phyloP scores from a whole-genome alignment of 495 filamentous ascomycete species.

The Immersiella caudata region DNA sequence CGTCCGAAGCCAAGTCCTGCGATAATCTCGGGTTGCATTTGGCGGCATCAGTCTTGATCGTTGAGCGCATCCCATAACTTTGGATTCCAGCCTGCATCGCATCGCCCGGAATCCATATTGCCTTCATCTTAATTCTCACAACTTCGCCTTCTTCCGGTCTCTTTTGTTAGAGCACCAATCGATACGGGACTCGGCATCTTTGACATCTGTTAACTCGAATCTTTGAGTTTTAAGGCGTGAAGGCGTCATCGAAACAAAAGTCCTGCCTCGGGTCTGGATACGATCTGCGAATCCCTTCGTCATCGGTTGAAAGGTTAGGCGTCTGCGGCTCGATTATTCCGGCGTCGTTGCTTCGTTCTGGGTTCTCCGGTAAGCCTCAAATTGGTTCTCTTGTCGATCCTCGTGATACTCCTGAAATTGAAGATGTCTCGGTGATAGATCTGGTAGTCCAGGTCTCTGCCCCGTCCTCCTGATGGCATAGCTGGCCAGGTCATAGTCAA shows the following conservation, averaged over 20 bases:
- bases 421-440: background rate
- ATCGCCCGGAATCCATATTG: constrained; percentile 13
- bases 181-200: constrained; percentile 23
- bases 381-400: background rate
- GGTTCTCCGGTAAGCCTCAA: constrained; percentile 19
- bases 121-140: constrained; percentile 20
- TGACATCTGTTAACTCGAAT: constrained; percentile 27
- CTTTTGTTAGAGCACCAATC: constrained; percentile 6
- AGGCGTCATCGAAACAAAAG: constrained; percentile 28
- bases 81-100: constrained; percentile 15
- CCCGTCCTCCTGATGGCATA: no score
- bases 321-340: constrained; percentile 23
- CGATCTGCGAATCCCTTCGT: constrained; percentile 22
- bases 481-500: no score
- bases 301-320: constrained; percentile 21
- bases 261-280: constrained; percentile 36
- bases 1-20: background rate
- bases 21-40: constrained; percentile 19
- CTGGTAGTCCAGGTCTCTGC: background rate
- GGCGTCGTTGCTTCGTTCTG: constrained; percentile 27
- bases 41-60: constrained; percentile 23
- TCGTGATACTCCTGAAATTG: background rate
- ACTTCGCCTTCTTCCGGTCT: constrained; percentile 23
- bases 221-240: constrained; percentile 35
- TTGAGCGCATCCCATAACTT: constrained; percentile 16